Evolutionary conservation across 495 filamentous ascomycete species (phyloP).

Genomic region (Paragyromitra xinjiangensis): DNA sequence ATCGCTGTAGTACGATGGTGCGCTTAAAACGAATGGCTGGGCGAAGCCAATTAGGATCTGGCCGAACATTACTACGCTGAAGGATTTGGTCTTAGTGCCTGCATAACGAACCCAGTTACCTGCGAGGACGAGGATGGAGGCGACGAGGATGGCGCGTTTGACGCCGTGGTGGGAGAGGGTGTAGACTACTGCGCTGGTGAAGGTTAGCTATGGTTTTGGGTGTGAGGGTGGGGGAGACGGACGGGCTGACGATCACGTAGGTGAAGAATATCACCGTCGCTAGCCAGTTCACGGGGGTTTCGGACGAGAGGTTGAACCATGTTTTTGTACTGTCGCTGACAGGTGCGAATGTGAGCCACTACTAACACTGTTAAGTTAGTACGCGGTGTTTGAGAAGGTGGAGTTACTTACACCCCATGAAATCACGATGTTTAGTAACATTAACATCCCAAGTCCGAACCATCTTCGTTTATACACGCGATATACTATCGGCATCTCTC

Average conservation of each 20-base stretch:
- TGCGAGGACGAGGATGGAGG: constrained; percentile 75
- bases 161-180: constrained; percentile 81
- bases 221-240: constrained; percentile 55
- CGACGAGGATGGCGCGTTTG: constrained; percentile 76
- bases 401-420: constrained; percentile 85
- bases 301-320: constrained; percentile 74
- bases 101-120: constrained; percentile 96
- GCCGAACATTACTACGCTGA: constrained; percentile 88
- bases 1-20: constrained; percentile 90
- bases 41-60: constrained; percentile 89
- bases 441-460: constrained; percentile 84
- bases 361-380: not conserved
- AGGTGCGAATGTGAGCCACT: constrained; percentile 90
- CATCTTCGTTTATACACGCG: constrained; percentile 88
- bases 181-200: constrained; percentile 70
- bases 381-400: not conserved
- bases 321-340: constrained; percentile 77
- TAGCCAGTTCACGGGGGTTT: constrained; percentile 90
- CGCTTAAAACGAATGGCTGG: constrained; percentile 90
- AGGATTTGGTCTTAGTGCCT: constrained; percentile 71
- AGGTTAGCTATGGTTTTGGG: constrained; percentile 6
- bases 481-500: constrained; percentile 60
- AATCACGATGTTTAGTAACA: constrained; percentile 88
- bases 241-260: constrained; percentile 77
- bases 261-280: constrained; percentile 86